Evolutionary conservation across 495 filamentous ascomycete species (phyloP), one percentile per base, ranked within the genome.

Genomic region (Aspergillus coremiiformis): DNA sequence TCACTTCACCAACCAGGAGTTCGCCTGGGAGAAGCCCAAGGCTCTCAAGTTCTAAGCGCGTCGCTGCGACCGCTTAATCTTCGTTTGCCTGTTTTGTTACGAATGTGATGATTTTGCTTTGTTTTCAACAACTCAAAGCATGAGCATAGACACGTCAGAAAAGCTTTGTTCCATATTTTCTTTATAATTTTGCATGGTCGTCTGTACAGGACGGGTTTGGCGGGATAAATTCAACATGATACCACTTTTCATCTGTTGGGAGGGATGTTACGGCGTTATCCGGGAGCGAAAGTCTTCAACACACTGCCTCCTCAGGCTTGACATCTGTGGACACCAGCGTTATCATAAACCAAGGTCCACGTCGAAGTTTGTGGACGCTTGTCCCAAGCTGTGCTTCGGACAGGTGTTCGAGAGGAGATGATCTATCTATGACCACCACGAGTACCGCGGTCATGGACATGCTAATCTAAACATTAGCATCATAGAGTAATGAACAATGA

Each of bases 21-120:
- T 96, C 83, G 79, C 76, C 71, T 98, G 93, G 93, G 93, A 98
- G 86, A 83, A 96, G 80, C 92, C 93, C 62, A 96, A 96, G 89
- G 66, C 76, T 57, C 85, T 98, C 63, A 88, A 85, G 75, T 83
- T 86, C 72, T 97, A 95, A 79, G 60, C 56, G 60, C 49, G 53
- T 52, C 46, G 11, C 11, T 19, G 22, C 50, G 53, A 54, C 37
- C 46, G 57, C 37, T 39, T 49, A 56, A 47, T 46, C 49, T 55
- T 51, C 32, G n/a, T n/a, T n/a, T n/a, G n/a, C n/a, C n/a, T n/a
- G n/a, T 57, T 65, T 48, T 62, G 63, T 74, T 66, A 75, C 68
- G 73, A 77, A 63, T 69, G 65, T 78, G 72, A 78, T 74, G 74
- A 75, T 64, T 66, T 61, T 58, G 74, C 73, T 78, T 79, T 79